A percentile compares a stretch with the other conserved stretches of the same genome.
Conservation (phyloP, 1,284 basidiomycete genomes). For the Pascua sp. region DNA sequence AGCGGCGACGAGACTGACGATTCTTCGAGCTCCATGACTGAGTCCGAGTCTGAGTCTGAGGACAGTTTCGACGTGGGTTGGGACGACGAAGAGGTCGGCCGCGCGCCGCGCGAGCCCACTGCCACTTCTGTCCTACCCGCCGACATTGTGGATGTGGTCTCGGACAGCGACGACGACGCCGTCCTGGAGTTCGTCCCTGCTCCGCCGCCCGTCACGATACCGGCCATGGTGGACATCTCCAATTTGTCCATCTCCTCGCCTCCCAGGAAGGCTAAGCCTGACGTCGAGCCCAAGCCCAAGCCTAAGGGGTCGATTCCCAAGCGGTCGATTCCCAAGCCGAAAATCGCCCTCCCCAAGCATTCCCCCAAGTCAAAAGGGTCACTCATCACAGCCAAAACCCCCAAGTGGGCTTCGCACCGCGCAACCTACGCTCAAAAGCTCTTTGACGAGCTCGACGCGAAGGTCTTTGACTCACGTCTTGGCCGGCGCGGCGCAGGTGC, state of each 20-base stretch:
- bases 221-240: conserved; percentile 15
- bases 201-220: conserved; percentile 11
- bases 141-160: conserved; percentile 4
- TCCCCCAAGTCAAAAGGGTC: background rate
- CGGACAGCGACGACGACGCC: conserved; percentile 9
- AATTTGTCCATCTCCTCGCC: background rate
- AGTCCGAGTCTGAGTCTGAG: conserved; percentile 3
- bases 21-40: background rate
- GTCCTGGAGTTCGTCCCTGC: conserved; percentile 28
- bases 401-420: background rate
- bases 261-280: background rate
- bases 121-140: too few species aligned
- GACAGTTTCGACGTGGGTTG: background rate
- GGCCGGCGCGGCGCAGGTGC: conserved; percentile 25
- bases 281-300: background rate
- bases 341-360: background rate
- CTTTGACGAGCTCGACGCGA: conserved; percentile 41
- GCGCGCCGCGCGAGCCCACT: too few species aligned
- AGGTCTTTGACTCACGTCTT: conserved; percentile 38
- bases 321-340: background rate
- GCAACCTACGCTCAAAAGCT: conserved; percentile 24
- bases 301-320: background rate
- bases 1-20: conserved; percentile 6
- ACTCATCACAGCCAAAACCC: background rate
- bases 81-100: background rate